These are phyloP conservation scores for Diaporthe vexans DNA, from an alignment of 2,329 filamentous ascomycete species.

Conservation along the genomic window DNA sequence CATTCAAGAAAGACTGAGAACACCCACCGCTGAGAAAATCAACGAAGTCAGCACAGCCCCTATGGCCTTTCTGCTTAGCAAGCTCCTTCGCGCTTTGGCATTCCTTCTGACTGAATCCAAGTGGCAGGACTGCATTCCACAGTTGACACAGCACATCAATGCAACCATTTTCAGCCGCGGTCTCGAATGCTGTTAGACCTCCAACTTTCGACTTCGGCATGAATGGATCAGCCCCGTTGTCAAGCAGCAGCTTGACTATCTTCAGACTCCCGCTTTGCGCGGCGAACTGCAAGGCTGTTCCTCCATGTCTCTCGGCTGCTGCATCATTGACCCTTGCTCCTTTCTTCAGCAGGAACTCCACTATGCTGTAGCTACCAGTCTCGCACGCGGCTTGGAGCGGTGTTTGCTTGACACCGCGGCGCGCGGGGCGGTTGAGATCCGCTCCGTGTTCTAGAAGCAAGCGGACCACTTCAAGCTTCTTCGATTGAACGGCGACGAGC, in stretches of 20 bases:
- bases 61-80: neutral
- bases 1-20: neutral
- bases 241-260: neutral
- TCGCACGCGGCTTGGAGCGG: neutral
- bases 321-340: neutral
- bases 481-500: neutral
- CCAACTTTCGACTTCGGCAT: neutral
- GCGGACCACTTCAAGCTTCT: neutral
- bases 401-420: neutral
- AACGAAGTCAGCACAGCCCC: slow-evolving; percentile 3
- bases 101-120: neutral
- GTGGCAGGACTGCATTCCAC: neutral
- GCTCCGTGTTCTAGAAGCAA: neutral
- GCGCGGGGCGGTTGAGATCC: neutral
- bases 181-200: slow-evolving; percentile 16
- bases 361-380: neutral
- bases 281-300: slow-evolving; percentile 1
- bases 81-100: neutral
- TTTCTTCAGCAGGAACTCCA: neutral
- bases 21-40: neutral
- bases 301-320: neutral
- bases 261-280: neutral
- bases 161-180: neutral
- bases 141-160: neutral
- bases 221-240: neutral